Evolutionary conservation across 768 basidiomycete species (phyloP), one percentile per base, ranked within the genome.

Genomic region (Termitomyces sp.): DNA sequence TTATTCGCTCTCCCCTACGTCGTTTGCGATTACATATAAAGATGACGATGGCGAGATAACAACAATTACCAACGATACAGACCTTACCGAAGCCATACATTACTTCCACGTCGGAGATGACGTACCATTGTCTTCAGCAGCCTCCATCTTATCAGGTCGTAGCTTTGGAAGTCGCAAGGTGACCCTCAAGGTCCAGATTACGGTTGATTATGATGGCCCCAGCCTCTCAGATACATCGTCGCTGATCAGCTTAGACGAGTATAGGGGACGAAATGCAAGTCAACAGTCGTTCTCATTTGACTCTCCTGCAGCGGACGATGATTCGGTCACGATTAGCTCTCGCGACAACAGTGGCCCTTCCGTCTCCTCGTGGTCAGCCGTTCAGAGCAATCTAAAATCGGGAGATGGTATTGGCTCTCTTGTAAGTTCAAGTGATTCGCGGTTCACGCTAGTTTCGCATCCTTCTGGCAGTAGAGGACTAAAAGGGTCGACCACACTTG

Each of bases 221-320:
- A 91, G 89, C 72, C 78, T 97, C 58, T 94, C 92, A 9, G 95
- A 97, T 64, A 91, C 93, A 2, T 86, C 85, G 10, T 95, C 93
- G 9, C 74, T 95, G 18, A 83, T 82, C 23, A 93, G 91, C 69
- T 66, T 88, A 68, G 90, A 95, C 46, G 89, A 92, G 63, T 86
- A 85, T 74, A 75, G 73, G 62, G 76, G 77, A 49, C 75, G 80
- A 47, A 88, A 87, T 64, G 79, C 76, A 57, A 87, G 87, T 65
- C 81, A 82, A 54, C 74, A 75, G 36, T 82, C 84, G 1, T 77
- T 87, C 48, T 78, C 81, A 1, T 77, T 82, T 43, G 72, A 74
- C 43, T 68, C 76, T 12, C 75, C 76, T 1, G 67, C 76, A 6
- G 64, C 71, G 12, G 91, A 91, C 54, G 90, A 91, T 59, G 88